These are phyloP conservation scores for Saccharomycopsis hybrid DNA, from an alignment of 1,139 yeast species.

Conservation along the genomic window DNA sequence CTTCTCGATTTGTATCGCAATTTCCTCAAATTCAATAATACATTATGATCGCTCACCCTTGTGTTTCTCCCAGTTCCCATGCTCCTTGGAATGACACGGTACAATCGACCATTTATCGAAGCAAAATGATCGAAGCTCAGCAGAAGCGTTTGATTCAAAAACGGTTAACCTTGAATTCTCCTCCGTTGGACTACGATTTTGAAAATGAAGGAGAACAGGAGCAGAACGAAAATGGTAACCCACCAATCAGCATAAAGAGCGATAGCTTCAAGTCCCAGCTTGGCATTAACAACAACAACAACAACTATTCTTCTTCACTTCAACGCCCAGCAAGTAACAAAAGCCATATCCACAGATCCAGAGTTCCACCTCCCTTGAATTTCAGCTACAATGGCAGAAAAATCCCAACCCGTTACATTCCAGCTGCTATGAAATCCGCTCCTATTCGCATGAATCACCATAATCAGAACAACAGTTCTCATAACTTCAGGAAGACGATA, in stretches of 20 bases:
- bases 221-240: not conserved
- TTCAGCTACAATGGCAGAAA: not conserved
- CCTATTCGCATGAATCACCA: constrained; percentile 3
- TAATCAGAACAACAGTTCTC: too few relatives aligned
- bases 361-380: constrained; percentile 12
- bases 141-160: constrained; percentile 10
- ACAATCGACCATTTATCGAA: constrained; percentile 6
- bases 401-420: not conserved
- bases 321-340: not conserved
- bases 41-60: too few relatives aligned
- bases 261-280: not conserved
- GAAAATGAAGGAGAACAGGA: constrained; percentile 2
- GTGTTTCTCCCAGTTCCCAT: too few relatives aligned
- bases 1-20: too few relatives aligned
- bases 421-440: constrained; percentile 14
- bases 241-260: not conserved
- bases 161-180: constrained; percentile 5
- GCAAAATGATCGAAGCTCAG: constrained; percentile 16
- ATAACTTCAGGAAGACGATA: too few relatives aligned
- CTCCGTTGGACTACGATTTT: not conserved
- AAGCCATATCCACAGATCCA: constrained; percentile 1
- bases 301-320: not conserved
- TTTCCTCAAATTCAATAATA: too few relatives aligned
- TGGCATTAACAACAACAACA: not conserved
- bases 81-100: too few relatives aligned